Percentiles rank a stretch among this genome's conserved stretches.
Conservation (phyloP, 805 yeast genomes). For the Lipomyces japonicus region DNA sequence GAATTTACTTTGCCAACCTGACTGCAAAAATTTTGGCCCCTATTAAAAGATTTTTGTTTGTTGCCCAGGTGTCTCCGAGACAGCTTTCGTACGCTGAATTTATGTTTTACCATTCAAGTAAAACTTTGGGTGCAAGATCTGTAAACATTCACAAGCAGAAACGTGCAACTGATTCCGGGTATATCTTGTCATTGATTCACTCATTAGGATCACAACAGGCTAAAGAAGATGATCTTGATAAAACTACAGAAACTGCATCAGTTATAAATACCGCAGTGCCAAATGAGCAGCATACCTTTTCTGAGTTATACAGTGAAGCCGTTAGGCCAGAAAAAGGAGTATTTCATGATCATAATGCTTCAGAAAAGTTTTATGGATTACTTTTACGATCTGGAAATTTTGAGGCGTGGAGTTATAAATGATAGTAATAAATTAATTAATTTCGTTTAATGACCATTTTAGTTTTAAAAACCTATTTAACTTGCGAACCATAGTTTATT, state of each 20-base stretch:
- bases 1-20: conserved; percentile 23
- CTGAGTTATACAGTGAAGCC: conserved; percentile 14
- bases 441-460: too few relatives aligned
- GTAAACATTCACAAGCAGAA: background rate
- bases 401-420: conserved; percentile 25
- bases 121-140: too few relatives aligned
- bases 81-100: conserved; percentile 21
- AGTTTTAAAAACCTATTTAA: too few relatives aligned
- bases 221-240: background rate
- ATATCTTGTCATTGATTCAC: background rate
- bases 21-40: conserved; percentile 26
- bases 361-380: conserved; percentile 13
- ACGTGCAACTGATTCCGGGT: background rate
- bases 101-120: conserved; percentile 11
- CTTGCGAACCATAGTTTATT: too few relatives aligned
- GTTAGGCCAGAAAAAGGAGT: conserved; percentile 17
- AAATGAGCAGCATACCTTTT: background rate
- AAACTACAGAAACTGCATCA: background rate
- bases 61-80: conserved; percentile 18
- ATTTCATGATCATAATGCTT: conserved; percentile 10
- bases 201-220: background rate
- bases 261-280: background rate
- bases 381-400: conserved; percentile 20
- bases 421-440: too few relatives aligned
- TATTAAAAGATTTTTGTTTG: conserved; percentile 19